Conservation (phyloP, 768 basidiomycete genomes). For the Boletus vinaceobasis region DNA sequence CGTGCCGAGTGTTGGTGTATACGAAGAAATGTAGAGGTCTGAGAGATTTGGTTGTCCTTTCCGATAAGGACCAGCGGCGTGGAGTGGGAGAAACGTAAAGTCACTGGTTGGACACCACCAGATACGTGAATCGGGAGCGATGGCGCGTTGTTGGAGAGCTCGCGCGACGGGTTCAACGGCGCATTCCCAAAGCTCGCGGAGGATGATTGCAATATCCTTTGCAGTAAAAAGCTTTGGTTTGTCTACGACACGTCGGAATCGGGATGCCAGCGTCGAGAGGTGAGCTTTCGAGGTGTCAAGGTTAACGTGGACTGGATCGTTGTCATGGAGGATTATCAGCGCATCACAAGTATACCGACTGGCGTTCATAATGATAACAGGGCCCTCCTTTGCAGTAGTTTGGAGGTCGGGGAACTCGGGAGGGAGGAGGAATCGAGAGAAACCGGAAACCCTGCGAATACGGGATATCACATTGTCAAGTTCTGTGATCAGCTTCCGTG, state of each 20-base stretch:
- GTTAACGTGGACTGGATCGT: neutral
- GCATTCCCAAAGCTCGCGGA: neutral
- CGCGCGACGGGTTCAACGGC: neutral
- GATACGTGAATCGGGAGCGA: neutral
- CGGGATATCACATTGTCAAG: neutral
- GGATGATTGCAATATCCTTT: neutral
- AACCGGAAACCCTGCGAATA: neutral
- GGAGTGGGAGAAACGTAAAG: neutral
- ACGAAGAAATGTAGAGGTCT: slow-evolving; percentile 20
- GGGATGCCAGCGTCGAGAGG: neutral
- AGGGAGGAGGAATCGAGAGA: neutral
- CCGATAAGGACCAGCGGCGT: neutral
- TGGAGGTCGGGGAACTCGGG: neutral
- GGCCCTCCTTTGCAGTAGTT: neutral
- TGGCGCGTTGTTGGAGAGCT: neutral
- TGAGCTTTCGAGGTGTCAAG: neutral
- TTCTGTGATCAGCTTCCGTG: neutral
- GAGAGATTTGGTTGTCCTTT: neutral
- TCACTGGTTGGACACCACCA: neutral
- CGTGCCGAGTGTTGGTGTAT: slow-evolving; percentile 21
- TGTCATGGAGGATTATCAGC: neutral
- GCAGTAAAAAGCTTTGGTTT: neutral
- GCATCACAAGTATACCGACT: neutral
- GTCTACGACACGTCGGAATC: neutral
- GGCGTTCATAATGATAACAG: neutral